Percentiles rank a stretch among this genome's conserved stretches.
phyloP scores from a whole-genome alignment of 179 eudicot species.

The Camellia oleifera region DNA sequence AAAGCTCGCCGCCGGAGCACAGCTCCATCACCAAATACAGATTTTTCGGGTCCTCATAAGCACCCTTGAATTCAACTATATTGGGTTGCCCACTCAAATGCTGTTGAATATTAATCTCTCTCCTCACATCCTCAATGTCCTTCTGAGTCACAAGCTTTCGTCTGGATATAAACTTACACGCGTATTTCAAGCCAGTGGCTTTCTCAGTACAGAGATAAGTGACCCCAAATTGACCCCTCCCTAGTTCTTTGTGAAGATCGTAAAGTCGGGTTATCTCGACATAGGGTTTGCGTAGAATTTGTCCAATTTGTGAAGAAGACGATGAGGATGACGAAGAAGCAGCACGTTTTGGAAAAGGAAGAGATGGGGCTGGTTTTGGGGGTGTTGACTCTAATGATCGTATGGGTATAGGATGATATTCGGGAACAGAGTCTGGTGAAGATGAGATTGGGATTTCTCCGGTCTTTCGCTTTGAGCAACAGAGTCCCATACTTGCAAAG shows the following conservation, averaged over 20 bases:
- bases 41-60: slow-evolving; percentile 48
- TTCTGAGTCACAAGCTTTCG: slow-evolving; percentile 41
- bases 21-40: slow-evolving; percentile 76
- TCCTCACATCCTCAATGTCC: slow-evolving; percentile 53
- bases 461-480: slow-evolving; percentile 8
- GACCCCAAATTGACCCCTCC: slow-evolving; percentile 74
- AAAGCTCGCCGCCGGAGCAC: slow-evolving; percentile 71
- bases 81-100: slow-evolving; percentile 77
- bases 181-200: slow-evolving; percentile 45
- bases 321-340: background rate
- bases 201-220: slow-evolving; percentile 62
- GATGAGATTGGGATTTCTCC: slow-evolving; percentile 24
- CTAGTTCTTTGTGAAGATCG: slow-evolving; percentile 53
- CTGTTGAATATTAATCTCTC: slow-evolving; percentile 57
- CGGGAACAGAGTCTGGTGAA: background rate
- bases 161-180: slow-evolving; percentile 64
- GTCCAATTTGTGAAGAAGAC: slow-evolving; percentile 27
- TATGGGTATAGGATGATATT: slow-evolving; percentile 7
- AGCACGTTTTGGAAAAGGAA: background rate
- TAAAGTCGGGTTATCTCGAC: slow-evolving; percentile 44
- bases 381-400: background rate
- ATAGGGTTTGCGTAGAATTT: slow-evolving; percentile 45
- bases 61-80: slow-evolving; percentile 73
- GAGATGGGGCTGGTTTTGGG: background rate
- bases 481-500: slow-evolving; percentile 19